These are phyloP conservation scores for Pestalotiopsis sp. DNA, from an alignment of 2,329 filamentous ascomycete genomes.

Conservation along the genomic window DNA sequence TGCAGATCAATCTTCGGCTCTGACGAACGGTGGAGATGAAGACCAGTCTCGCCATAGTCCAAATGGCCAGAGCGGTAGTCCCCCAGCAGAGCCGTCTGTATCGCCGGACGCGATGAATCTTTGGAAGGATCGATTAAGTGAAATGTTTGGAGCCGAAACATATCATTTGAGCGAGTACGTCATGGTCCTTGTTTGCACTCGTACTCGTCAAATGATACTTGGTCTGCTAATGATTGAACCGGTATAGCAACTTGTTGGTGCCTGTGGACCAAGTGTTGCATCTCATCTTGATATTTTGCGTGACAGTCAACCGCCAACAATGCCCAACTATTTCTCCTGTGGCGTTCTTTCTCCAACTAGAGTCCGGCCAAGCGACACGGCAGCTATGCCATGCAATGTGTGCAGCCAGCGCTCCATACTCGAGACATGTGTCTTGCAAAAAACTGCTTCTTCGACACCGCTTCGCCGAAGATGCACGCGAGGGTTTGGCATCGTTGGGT, in stretches of 20 bases:
- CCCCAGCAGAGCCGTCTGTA: not conserved
- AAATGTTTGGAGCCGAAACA: not conserved
- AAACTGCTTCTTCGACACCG: not conserved
- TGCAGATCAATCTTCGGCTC: not conserved
- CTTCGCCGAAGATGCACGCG: not conserved
- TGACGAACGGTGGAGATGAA: not conserved
- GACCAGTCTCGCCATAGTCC: not conserved
- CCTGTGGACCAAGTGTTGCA: not conserved
- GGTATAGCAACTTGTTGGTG: not conserved
- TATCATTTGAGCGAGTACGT: not conserved
- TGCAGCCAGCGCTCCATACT: not conserved
- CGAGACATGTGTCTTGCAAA: not conserved
- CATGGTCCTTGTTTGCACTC: not conserved
- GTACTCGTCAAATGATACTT: not conserved
- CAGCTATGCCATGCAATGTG: conserved; percentile 1
- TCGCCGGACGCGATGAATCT: not conserved
- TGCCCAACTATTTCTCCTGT: not conserved
- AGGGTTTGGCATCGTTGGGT: not conserved
- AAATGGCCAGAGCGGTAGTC: not conserved
- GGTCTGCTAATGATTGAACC: not conserved
- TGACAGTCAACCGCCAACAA: not conserved
- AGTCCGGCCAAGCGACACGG: not conserved
- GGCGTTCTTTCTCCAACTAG: not conserved
- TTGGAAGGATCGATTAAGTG: not conserved
- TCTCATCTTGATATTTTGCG: not conserved